A percentile compares a stretch with the other conserved stretches of the same genome.
Evolutionary conservation across 805 yeast species (phyloP).

Genomic region (Wickerhamomyces silvicola): DNA sequence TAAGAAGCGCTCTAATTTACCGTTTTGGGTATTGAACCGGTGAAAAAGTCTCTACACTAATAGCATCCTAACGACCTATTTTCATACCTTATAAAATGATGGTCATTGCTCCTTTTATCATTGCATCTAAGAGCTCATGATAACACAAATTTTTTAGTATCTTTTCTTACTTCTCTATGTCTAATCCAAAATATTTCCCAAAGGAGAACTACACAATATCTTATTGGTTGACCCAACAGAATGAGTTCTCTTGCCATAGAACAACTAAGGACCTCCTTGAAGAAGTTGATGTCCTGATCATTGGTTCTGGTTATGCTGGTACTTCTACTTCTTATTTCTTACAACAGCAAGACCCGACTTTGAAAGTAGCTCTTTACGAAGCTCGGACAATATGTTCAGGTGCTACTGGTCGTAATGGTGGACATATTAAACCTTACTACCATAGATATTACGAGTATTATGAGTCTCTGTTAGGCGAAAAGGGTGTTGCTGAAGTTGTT

Average conservation of each 20-base stretch:
- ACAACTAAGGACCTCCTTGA: slow-evolving; percentile 25
- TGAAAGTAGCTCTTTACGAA: slow-evolving; percentile 29
- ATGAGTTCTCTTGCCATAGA: slow-evolving; percentile 12
- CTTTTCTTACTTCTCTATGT: neutral
- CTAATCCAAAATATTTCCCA: slow-evolving; percentile 11
- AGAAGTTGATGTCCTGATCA: slow-evolving; percentile 32
- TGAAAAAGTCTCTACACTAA: neutral
- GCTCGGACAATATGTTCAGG: slow-evolving; percentile 36
- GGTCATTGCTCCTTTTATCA: neutral
- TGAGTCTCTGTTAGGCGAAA: slow-evolving; percentile 6
- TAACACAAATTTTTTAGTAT: slow-evolving; percentile 1
- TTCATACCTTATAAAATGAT: neutral
- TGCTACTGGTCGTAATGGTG: slow-evolving; percentile 46
- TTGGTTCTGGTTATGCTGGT: slow-evolving; percentile 43
- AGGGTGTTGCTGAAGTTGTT: slow-evolving; percentile 29
- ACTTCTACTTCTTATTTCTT: slow-evolving; percentile 32
- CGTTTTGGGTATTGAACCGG: neutral
- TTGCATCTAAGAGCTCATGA: neutral
- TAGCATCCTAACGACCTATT: neutral
- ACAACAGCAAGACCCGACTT: slow-evolving; percentile 20
- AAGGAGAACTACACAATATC: slow-evolving; percentile 13
- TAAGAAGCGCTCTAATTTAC: no score
- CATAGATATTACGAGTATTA: slow-evolving; percentile 12
- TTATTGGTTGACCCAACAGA: slow-evolving; percentile 14
- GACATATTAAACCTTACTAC: slow-evolving; percentile 36